A percentile compares a stretch with the other conserved stretches of the same genome.
Evolutionary conservation across 2,329 filamentous ascomycete species (phyloP).

Genomic region (Parafenestella ontariensis): DNA sequence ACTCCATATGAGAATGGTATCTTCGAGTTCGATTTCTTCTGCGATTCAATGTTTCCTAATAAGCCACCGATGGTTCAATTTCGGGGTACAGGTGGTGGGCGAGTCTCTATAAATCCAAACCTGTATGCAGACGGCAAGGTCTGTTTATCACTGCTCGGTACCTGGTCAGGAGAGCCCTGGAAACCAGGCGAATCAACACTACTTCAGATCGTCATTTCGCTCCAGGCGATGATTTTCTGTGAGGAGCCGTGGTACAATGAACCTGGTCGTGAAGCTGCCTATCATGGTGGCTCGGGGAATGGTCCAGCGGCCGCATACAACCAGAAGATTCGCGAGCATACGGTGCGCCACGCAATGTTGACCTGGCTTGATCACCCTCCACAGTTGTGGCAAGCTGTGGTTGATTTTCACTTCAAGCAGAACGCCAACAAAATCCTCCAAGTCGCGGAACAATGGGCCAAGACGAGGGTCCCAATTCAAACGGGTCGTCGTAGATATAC

Average conservation of each 20-base stretch:
- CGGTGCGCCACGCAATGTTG: conserved; percentile 43
- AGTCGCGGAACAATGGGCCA: conserved; percentile 29
- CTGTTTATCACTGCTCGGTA: conserved; percentile 30
- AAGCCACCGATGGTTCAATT: conserved; percentile 54
- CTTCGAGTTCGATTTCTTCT: conserved; percentile 64
- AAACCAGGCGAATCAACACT: conserved; percentile 56
- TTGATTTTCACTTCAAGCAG: conserved; percentile 32
- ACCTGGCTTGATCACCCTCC: conserved; percentile 36
- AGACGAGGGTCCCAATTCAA: background rate
- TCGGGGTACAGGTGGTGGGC: conserved; percentile 55
- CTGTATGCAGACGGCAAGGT: conserved; percentile 57
- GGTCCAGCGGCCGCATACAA: conserved; percentile 37
- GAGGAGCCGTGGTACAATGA: conserved; percentile 64
- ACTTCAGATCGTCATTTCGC: conserved; percentile 61
- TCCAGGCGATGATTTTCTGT: conserved; percentile 65
- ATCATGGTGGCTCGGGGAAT: background rate
- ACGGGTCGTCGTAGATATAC: background rate
- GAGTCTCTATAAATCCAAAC: conserved; percentile 59
- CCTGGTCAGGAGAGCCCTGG: conserved; percentile 58
- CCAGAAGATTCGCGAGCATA: conserved; percentile 28
- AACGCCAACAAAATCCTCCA: conserved; percentile 33
- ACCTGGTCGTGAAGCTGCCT: conserved; percentile 49
- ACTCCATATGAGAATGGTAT: conserved; percentile 63
- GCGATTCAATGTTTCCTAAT: conserved; percentile 52
- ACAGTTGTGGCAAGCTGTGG: conserved; percentile 33